Conservation (phyloP, 192 early-diverging fungal genomes). For the Backusella luteola region DNA sequence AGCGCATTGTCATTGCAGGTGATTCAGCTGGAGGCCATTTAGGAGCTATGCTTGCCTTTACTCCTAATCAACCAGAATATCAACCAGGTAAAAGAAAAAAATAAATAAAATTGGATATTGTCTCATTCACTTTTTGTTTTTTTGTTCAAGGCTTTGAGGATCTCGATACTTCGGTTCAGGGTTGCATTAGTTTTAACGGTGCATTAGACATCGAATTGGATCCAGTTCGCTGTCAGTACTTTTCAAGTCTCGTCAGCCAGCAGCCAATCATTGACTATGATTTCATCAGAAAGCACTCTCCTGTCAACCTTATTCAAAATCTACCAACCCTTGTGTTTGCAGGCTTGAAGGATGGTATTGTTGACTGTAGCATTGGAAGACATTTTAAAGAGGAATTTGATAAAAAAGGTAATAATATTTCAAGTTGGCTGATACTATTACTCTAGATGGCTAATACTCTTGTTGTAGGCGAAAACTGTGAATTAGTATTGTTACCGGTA, state of each 20-base stretch:
- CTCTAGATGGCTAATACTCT: not conserved
- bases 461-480: not conserved
- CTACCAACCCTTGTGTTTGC: not conserved
- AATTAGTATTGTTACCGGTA: slow-evolving; percentile 5
- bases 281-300: slow-evolving; percentile 14
- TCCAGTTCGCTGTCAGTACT: slow-evolving; percentile 3
- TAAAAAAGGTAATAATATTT: not conserved
- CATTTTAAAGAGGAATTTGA: slow-evolving; percentile 13
- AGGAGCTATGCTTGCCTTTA: slow-evolving; percentile 13
- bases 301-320: not conserved
- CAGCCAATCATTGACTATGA: not conserved
- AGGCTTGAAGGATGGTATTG: slow-evolving; percentile 4
- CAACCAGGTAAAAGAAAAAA: not conserved
- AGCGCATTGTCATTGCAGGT: slow-evolving; percentile 57
- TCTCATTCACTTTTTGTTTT: not conserved
- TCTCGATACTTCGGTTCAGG: slow-evolving; percentile 19
- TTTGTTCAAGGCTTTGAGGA: slow-evolving; percentile 12
- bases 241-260: slow-evolving; percentile 11
- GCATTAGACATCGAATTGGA: slow-evolving; percentile 9
- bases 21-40: slow-evolving; percentile 26
- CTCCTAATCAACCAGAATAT: slow-evolving; percentile 17
- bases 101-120: not conserved
- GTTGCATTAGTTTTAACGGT: slow-evolving; percentile 15
- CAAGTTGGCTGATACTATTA: not conserved
- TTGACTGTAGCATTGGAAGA: not conserved